phyloP scores from a whole-genome alignment of 768 basidiomycete species.

The Hericium rajendrae region DNA sequence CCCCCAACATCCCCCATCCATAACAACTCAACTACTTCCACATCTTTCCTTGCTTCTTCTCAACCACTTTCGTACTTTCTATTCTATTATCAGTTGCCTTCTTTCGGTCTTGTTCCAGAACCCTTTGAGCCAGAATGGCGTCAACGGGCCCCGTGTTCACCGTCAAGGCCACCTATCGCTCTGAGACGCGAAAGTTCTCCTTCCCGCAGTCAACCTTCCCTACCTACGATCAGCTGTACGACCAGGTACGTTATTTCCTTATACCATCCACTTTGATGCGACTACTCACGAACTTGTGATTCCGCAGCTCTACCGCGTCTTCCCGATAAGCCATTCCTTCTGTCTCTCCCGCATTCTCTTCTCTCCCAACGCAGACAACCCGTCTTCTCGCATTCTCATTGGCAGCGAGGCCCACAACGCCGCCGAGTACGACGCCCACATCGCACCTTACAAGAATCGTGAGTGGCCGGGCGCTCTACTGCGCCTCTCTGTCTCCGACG shows the following conservation, averaged over 20 bases:
- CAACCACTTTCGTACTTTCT: neutral
- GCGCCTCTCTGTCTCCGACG: slow-evolving; percentile 53
- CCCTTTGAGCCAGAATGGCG: slow-evolving; percentile 11
- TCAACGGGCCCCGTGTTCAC: slow-evolving; percentile 48
- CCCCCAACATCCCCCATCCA: neutral
- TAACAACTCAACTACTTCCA: too few relatives aligned
- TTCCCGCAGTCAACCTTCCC: slow-evolving; percentile 53
- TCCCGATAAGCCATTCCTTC: slow-evolving; percentile 50
- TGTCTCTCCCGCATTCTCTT: slow-evolving; percentile 63
- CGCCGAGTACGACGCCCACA: slow-evolving; percentile 46
- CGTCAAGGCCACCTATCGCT: slow-evolving; percentile 68
- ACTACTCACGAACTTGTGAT: neutral
- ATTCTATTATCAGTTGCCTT: slow-evolving; percentile 4
- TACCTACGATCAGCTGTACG: slow-evolving; percentile 47
- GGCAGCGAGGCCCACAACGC: slow-evolving; percentile 47
- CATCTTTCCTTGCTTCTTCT: neutral
- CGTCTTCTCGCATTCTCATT: slow-evolving; percentile 49
- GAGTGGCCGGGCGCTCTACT: slow-evolving; percentile 51
- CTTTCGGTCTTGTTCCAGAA: too few relatives aligned
- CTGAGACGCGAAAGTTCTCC: slow-evolving; percentile 58
- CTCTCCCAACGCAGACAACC: slow-evolving; percentile 43
- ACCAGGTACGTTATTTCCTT: slow-evolving; percentile 39
- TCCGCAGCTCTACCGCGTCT: slow-evolving; percentile 57
- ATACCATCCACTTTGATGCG: too few relatives aligned
- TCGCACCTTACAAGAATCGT: slow-evolving; percentile 39